phyloP scores from a whole-genome alignment of 345 rosid species.

The Eutrema heterophyllum region DNA sequence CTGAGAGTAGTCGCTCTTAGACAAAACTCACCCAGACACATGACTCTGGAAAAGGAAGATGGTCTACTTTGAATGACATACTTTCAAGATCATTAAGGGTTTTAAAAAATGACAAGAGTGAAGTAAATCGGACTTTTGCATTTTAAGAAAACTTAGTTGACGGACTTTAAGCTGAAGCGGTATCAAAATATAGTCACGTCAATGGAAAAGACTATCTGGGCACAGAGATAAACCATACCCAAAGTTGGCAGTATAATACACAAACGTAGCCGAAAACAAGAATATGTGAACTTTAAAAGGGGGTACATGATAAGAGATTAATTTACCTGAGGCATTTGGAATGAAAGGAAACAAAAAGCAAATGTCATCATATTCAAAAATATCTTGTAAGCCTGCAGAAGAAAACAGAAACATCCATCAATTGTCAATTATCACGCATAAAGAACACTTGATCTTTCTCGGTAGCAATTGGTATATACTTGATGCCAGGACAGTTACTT shows the following conservation, averaged over 20 bases:
- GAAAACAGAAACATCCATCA: conserved; percentile 19
- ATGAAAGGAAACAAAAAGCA: conserved; percentile 48
- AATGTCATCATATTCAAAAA: conserved; percentile 52
- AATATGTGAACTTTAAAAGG: background rate
- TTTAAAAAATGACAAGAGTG: background rate
- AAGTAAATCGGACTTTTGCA: background rate
- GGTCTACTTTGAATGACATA: background rate
- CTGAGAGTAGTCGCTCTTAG: background rate
- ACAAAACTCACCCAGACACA: background rate
- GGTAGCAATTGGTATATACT: background rate
- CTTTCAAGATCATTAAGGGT: background rate
- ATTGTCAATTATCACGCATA: background rate
- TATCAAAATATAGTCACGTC: background rate
- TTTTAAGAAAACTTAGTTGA: background rate
- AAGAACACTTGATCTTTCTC: background rate
- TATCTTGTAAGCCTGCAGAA: conserved; percentile 59
- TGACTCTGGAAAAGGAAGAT: background rate
- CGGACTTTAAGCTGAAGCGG: background rate
- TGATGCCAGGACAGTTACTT: background rate
- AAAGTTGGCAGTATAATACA: background rate
- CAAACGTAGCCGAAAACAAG: conserved; percentile 14
- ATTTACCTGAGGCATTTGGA: conserved; percentile 77
- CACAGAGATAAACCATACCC: background rate
- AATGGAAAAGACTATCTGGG: background rate
- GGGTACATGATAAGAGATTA: background rate